Percentiles rank a stretch among this genome's conserved stretches.
phyloP scores from a whole-genome alignment of 768 basidiomycete species.

The Strobilomyces dryophilus region DNA sequence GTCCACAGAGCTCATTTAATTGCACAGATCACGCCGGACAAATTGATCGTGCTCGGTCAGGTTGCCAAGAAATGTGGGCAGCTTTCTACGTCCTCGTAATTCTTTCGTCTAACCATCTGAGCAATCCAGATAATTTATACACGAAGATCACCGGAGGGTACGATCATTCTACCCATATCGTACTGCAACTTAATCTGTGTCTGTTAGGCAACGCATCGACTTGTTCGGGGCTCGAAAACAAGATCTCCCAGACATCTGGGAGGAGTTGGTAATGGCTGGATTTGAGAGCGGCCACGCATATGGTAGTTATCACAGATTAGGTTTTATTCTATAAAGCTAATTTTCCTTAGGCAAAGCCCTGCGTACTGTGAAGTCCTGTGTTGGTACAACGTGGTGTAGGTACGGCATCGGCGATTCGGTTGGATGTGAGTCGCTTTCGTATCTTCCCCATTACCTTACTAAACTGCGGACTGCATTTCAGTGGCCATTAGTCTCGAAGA shows the following conservation, averaged over 20 bases:
- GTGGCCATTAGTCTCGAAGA: conserved; percentile 70
- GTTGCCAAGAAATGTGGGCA: conserved; percentile 60
- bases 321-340: neutral
- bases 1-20: neutral
- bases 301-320: conserved; percentile 37
- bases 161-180: neutral
- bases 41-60: conserved; percentile 57
- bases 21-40: conserved; percentile 52
- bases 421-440: conserved; percentile 32
- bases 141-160: conserved; percentile 53
- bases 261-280: conserved; percentile 56
- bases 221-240: conserved; percentile 68
- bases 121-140: conserved; percentile 45
- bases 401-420: conserved; percentile 76
- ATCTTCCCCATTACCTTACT: neutral
- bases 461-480: conserved; percentile 8
- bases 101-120: neutral
- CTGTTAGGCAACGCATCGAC: conserved; percentile 55
- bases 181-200: neutral
- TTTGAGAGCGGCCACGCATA: conserved; percentile 79
- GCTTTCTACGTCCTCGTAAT: neutral
- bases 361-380: conserved; percentile 75
- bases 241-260: conserved; percentile 67
- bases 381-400: conserved; percentile 69
- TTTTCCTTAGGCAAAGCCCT: conserved; percentile 38